Evolutionary conservation across 345 rosid species (phyloP).

Genomic region (Eucalyptus fibrosa): DNA sequence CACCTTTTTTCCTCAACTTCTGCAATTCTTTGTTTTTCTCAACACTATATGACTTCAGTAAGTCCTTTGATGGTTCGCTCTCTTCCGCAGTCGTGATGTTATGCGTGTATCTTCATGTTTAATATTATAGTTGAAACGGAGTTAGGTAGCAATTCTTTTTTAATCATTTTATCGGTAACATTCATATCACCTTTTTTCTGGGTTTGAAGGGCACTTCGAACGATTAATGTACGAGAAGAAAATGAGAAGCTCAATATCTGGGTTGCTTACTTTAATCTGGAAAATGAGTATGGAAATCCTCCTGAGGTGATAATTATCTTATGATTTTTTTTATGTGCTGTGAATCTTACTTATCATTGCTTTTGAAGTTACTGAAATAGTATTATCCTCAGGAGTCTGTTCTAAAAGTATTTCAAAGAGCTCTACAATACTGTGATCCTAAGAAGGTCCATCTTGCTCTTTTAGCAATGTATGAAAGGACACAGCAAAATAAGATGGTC

Average conservation of each 20-base stretch:
- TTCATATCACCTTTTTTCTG: not conserved
- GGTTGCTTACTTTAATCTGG: conserved; percentile 96
- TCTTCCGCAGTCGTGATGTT: not conserved
- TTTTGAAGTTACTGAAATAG: not conserved
- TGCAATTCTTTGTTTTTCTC: not conserved
- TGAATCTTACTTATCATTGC: not conserved
- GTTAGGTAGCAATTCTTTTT: not conserved
- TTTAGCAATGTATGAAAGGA: conserved; percentile 75
- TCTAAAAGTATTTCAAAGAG: conserved; percentile 68
- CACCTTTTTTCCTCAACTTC: not conserved
- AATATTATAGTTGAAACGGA: not conserved
- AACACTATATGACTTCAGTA: not conserved
- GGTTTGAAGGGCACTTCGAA: conserved; percentile 71
- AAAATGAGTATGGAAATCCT: conserved; percentile 86
- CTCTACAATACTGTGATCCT: conserved; percentile 79
- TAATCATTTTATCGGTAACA: not conserved
- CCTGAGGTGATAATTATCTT: conserved; percentile 47
- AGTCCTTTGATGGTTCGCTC: not conserved
- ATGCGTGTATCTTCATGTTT: not conserved
- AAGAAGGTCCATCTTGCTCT: conserved; percentile 76
- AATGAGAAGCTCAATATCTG: conserved; percentile 88
- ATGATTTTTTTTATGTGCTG: not conserved
- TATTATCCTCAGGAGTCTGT: conserved; percentile 65
- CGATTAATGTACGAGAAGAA: conserved; percentile 84
- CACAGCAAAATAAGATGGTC: conserved; percentile 62